Percentiles rank a stretch among this genome's conserved stretches.
These are phyloP conservation scores for Rubroboletus pulcherrimus DNA, from an alignment of 768 basidiomycete species.

Conservation along the genomic window DNA sequence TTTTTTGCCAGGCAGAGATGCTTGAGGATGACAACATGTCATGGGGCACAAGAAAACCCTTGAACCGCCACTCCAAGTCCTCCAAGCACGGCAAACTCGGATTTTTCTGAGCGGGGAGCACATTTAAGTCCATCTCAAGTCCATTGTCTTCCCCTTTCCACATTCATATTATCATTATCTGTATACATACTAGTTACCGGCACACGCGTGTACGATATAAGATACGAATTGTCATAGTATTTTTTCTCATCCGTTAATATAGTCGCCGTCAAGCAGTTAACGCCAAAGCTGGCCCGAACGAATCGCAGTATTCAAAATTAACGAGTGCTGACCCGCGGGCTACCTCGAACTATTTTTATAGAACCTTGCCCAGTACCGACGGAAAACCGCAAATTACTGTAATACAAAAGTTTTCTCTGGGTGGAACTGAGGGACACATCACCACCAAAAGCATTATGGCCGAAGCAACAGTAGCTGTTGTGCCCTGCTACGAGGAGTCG, in stretches of 20 bases:
- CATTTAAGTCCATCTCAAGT: background rate
- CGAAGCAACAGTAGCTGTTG: background rate
- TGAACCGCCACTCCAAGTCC: background rate
- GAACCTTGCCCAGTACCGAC: background rate
- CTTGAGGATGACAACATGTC: conserved; percentile 31
- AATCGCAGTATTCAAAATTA: background rate
- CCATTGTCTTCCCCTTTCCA: background rate
- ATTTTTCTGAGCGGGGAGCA: conserved; percentile 8
- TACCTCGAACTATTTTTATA: conserved; percentile 7
- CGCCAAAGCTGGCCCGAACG: background rate
- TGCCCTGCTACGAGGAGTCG: background rate
- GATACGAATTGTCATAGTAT: background rate
- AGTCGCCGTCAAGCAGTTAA: background rate
- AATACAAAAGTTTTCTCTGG: background rate
- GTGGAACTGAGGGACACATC: background rate
- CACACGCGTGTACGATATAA: conserved; percentile 14
- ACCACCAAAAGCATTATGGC: background rate
- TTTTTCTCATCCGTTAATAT: background rate
- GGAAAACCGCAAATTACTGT: background rate
- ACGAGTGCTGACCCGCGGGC: background rate
- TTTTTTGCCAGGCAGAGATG: conserved; percentile 22
- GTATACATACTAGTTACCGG: conserved; percentile 1
- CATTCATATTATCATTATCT: background rate
- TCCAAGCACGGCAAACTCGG: conserved; percentile 4
- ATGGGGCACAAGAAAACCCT: conserved; percentile 14